phyloP scores from a whole-genome alignment of 441 rosid species.

The Adansonia gregorii region DNA sequence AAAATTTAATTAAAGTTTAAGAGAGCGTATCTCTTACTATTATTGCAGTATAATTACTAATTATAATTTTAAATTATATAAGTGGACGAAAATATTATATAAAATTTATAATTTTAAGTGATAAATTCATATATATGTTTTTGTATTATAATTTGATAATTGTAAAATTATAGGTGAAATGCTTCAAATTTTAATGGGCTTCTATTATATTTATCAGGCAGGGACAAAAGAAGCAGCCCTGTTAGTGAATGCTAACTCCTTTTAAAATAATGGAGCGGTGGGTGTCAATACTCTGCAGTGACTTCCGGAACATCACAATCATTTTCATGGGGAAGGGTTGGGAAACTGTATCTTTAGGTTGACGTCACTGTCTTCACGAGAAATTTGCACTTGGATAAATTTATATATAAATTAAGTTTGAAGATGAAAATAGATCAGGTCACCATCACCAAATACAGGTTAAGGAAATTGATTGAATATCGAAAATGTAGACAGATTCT shows the following conservation, averaged over 20 bases:
- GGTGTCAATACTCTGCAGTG: not conserved
- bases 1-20: too few species aligned
- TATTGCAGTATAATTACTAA: too few species aligned
- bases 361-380: not conserved
- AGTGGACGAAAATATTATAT: too few species aligned
- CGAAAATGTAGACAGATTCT: not conserved
- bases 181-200: too few species aligned
- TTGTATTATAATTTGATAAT: too few species aligned
- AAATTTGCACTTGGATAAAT: not conserved
- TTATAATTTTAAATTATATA: too few species aligned
- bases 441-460: not conserved
- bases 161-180: too few species aligned
- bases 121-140: too few species aligned
- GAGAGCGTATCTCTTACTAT: too few species aligned
- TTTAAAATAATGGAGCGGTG: not conserved
- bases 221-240: not conserved
- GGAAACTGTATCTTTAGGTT: constrained; percentile 1
- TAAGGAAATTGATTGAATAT: not conserved
- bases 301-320: not conserved
- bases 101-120: too few species aligned
- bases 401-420: not conserved
- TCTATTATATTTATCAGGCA: not conserved
- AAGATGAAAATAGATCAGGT: not conserved
- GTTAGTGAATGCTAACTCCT: not conserved
- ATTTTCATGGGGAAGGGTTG: not conserved